These are phyloP conservation scores for Naganishia cerealis DNA, from an alignment of 1,284 basidiomycete species.

Conservation along the genomic window DNA sequence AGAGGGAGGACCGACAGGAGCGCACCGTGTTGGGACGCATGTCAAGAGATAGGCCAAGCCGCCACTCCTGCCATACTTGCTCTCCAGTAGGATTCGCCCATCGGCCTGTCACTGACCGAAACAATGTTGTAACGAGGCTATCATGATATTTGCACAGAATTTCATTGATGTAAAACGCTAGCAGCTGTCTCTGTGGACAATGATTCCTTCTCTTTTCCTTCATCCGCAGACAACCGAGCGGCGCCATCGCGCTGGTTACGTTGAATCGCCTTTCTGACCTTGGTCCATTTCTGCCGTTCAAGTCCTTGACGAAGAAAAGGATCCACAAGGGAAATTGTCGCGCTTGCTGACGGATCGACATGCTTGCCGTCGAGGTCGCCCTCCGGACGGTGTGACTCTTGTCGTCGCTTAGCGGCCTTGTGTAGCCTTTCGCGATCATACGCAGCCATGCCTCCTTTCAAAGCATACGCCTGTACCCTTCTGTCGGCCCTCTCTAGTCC, in stretches of 20 bases:
- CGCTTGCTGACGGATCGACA: background rate
- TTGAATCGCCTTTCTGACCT: slow-evolving; percentile 11
- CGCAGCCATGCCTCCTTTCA: slow-evolving; percentile 8
- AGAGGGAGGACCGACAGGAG: background rate
- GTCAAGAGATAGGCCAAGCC: background rate
- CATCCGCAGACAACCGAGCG: background rate
- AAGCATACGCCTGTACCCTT: slow-evolving; percentile 3
- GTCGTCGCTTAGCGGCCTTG: background rate
- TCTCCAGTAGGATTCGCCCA: too few relatives aligned
- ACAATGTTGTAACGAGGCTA: background rate
- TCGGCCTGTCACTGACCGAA: background rate
- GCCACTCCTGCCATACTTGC: background rate
- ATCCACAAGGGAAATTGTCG: background rate
- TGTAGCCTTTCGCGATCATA: background rate
- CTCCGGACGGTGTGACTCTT: background rate
- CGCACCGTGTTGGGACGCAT: background rate
- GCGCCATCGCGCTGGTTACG: background rate
- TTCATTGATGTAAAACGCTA: background rate
- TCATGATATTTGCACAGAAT: background rate
- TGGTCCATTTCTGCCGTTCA: slow-evolving; percentile 18
- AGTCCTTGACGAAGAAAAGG: slow-evolving; percentile 7
- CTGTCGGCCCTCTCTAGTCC: slow-evolving; percentile 15
- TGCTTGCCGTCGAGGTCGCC: background rate
- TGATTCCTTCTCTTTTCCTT: background rate
- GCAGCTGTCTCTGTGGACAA: background rate